These are phyloP conservation scores for Trypanosoma rangeli DNA, from an alignment of 208 protist genomes.

Conservation along the genomic window DNA sequence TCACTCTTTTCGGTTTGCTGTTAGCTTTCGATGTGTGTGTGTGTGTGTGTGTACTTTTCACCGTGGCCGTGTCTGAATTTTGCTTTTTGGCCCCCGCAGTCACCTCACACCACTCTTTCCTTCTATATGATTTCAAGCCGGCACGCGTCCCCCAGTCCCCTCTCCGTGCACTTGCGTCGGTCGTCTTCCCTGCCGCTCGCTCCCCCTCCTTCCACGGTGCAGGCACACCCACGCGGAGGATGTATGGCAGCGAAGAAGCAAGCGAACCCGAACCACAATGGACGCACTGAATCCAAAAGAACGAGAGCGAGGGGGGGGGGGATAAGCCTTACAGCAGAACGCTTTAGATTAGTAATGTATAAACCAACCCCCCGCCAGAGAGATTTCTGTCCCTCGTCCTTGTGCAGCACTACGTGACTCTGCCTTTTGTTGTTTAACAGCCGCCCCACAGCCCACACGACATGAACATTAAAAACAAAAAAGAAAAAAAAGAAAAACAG, in stretches of 20 bases:
- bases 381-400: neutral
- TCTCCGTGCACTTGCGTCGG: neutral
- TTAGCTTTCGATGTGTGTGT: neutral
- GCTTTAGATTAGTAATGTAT: neutral
- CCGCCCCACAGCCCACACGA: neutral
- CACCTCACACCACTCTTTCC: neutral
- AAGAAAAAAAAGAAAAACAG: neutral
- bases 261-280: neutral
- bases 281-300: neutral
- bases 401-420: neutral
- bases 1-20: too few relatives aligned
- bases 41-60: neutral
- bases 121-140: neutral
- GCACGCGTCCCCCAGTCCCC: neutral
- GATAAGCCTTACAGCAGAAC: neutral
- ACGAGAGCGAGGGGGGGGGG: neutral
- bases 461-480: neutral
- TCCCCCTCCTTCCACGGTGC: neutral
- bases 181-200: neutral
- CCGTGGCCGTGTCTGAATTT: neutral
- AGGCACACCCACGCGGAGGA: neutral
- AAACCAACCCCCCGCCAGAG: neutral
- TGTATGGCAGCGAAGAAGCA: neutral
- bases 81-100: neutral
- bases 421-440: neutral